Evolutionary conservation across 2,329 filamentous ascomycete species (phyloP), one percentile per base, ranked within the genome.

Genomic region (Phaeosphaeria sp.): DNA sequence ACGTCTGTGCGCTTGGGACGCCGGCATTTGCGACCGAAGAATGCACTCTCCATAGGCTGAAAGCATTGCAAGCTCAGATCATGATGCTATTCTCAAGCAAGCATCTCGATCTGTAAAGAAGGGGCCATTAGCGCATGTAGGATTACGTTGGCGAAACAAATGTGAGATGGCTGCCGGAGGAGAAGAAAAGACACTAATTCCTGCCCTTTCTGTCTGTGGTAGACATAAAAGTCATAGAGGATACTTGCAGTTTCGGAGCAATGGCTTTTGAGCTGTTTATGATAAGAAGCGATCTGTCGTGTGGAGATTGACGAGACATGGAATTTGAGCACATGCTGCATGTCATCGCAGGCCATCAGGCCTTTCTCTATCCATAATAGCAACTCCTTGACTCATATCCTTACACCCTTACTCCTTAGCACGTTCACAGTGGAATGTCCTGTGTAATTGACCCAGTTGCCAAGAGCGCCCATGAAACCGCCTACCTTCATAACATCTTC

Each of bases 361-460:
- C n/a, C n/a, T n/a, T n/a, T n/a, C n/a, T n/a, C n/a, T 27, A 27
- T 4, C 25, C 25, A 27, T 27, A 27, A 27, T 27, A 9, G 25
- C 25, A 27, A 27, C 25, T 5, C 25, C 25, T 9, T 9, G 25
- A 36, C 30, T 82, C 78, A 96, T 75, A 98, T 87, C 73, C 90
- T 89, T 63, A 93, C 81, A 0, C 94, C 94, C 80, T 93, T 96
- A 77, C 92, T 97, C 79, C 93, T 86, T 65, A 96, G 80, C 51
- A 96, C 84, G 72, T 97, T 97, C 55, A 97, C 78, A 17, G 89
- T 84, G 6, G 91, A 91, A 54, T 86, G 86, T 2, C 88, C 88
- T 48, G 92, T 92, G 77, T 96, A 97, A 6, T 90, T 88, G n/a
- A 90, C 77, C 89, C 92, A 98, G 73, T 93, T 85, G 46, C 87